Conservation (phyloP, 352 stramenopile species). For the Pythium angustatum region DNA sequence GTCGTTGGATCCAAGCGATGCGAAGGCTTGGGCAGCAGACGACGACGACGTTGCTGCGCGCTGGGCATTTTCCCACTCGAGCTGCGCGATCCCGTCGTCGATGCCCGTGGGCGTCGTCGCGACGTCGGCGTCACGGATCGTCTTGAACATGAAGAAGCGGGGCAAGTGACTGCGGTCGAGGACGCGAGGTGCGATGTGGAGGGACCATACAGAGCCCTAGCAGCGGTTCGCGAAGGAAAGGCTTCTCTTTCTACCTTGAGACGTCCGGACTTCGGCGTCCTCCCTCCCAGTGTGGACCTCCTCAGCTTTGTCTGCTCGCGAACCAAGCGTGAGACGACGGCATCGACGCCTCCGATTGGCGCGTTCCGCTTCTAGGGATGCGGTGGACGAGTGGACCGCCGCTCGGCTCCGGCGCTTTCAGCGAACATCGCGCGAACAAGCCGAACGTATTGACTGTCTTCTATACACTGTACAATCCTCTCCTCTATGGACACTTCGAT, state of each 20-base stretch:
- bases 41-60: too few species aligned
- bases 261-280: too few species aligned
- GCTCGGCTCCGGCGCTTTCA: not conserved
- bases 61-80: slow-evolving; percentile 3
- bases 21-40: too few species aligned
- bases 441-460: not conserved
- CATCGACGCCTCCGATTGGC: not conserved
- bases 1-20: too few species aligned
- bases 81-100: slow-evolving; percentile 3
- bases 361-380: not conserved
- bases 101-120: not conserved
- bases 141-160: not conserved
- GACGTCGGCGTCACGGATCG: not conserved
- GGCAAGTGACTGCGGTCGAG: not conserved
- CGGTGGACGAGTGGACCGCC: too few species aligned
- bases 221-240: not conserved
- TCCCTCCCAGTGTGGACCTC: too few species aligned
- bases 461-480: not conserved
- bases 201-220: not conserved
- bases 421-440: not conserved
- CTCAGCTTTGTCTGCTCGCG: not conserved
- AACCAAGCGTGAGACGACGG: not conserved
- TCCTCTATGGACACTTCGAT: too few species aligned
- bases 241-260: not conserved
- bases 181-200: not conserved